Evolutionary conservation across 805 yeast genomes (phyloP), one percentile per base, ranked within the genome.

Genomic region (Kurtzmaniella fragi): DNA sequence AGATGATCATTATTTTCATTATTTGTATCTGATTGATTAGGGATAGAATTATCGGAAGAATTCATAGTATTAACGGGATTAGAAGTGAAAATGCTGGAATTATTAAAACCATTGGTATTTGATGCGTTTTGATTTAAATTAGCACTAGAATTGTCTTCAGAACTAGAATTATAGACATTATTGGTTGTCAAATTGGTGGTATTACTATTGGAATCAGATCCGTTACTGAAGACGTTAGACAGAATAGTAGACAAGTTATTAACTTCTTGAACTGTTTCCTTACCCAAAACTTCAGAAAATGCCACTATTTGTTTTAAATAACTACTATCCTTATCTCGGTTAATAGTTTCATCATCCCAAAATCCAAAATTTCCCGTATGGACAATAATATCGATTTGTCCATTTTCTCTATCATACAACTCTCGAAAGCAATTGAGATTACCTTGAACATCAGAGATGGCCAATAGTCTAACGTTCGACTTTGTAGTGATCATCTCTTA

Each of bases 361-460:
- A 84, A 82, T 10, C 95, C 95, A 62, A 83, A 84, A 43, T 79
- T 81, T n/a, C 91, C 90, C 3, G 87, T 79, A 52, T 83, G 89
- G 11, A 83, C 65, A 20, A 83, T 71, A 16, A 74, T 34, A 27
- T 57, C 62, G 7, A 53, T 38, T 11, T 10, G 37, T 32, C 20
- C 42, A 39, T 13, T 32, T 31, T 50, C 45, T 3, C 35, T 28
- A 7, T 46, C 38, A 39, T 45, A 51, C 11, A 56, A 33, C 14
- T 40, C 35, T 12, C 35, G 31, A 14, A 56, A 26, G 11, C 48
- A 44, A 25, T 48, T 42, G 37, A 59, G 45, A 41, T 57, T 52
- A 10, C 64, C 66, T 37, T 57, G 66, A 16, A 57, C 45, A 39
- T 61, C 66, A 11, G 61, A 52, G 13, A 61, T 38, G 3, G 59